Conservation (phyloP, 768 basidiomycete species). For the Leucocoprinus sp. region DNA sequence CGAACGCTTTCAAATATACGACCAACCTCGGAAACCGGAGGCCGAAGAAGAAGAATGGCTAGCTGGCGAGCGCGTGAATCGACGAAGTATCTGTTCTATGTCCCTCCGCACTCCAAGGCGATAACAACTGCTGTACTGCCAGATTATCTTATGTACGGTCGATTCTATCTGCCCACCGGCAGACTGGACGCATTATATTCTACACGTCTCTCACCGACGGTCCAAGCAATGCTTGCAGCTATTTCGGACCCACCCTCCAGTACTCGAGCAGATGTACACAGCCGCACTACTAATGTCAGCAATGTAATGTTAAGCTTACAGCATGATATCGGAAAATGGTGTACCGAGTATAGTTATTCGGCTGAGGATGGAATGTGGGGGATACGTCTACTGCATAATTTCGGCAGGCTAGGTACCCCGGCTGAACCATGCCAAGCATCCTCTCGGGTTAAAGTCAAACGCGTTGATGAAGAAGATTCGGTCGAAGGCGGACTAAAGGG, state of each 20-base stretch:
- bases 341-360: constrained; percentile 91
- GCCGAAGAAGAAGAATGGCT: constrained; percentile 74
- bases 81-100: constrained; percentile 42
- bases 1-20: constrained; percentile 80
- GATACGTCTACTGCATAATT: constrained; percentile 81
- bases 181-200: constrained; percentile 87
- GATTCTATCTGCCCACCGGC: constrained; percentile 83
- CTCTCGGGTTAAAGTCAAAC: constrained; percentile 40
- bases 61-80: constrained; percentile 70
- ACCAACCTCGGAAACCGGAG: constrained; percentile 74
- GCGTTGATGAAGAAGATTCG: constrained; percentile 93
- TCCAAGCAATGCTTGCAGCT: constrained; percentile 78
- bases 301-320: constrained; percentile 81
- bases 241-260: constrained; percentile 72
- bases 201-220: constrained; percentile 65
- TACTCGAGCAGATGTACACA: constrained; percentile 31
- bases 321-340: constrained; percentile 89
- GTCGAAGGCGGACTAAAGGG: constrained; percentile 89
- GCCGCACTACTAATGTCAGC: constrained; percentile 43
- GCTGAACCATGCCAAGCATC: constrained; percentile 5
- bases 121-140: constrained; percentile 14
- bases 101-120: not conserved
- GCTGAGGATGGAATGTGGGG: constrained; percentile 95
- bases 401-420: constrained; percentile 48
- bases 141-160: constrained; percentile 91